Base-by-base conservation (phyloP, 352 stramenopile species). In the Nothophytophthora sp. region DNA sequence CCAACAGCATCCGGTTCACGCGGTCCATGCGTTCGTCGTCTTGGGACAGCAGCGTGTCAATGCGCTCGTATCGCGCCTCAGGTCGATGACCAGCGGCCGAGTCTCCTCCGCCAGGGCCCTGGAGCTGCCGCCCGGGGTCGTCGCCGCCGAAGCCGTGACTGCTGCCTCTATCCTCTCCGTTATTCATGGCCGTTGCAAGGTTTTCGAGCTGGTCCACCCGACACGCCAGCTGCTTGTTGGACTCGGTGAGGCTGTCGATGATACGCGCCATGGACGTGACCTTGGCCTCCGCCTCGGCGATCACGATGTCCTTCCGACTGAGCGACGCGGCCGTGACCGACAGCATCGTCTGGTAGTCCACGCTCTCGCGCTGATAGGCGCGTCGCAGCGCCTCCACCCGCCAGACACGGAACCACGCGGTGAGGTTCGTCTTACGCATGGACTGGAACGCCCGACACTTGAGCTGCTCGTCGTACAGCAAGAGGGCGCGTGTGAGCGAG, bases 321-420 rank as follows among this genome's bases (percentile, higher is more conserved):
- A 90, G 63, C 15, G 81, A 88, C 33, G 81, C 67, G 13, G 78
- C 76, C 4, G 80, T 90, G 58, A 90, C 76, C 0, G 81, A 90
- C 16, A 90, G 53, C 77, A 90, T 90, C n/a, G 76, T 73, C 60
- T 93, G 80, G 55, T 90, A 90, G 40, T 93, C 82, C 28, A 70
- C 61, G 25, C 76, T 91, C 50, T 91, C 80, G 8, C 81, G 76
- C 51, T 90, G 82, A 59, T 91, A 91, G 1, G 78, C 81, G 30
- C 70, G 58, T 3, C 79, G 60, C 24, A 93, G 42, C 1, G 82
- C 80, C 60, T 90, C 80, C 24, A 91, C 67, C 1, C 81, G 69
- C 82, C 82, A 93, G 1, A 82, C 70, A 6, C 76, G 78, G 40
- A 93, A 93, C 34, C 83, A 60, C 16, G 76, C 54, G 30, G 63